Conservation (phyloP, 495 filamentous ascomycete species). For the Massariosphaeria phaeospora region DNA sequence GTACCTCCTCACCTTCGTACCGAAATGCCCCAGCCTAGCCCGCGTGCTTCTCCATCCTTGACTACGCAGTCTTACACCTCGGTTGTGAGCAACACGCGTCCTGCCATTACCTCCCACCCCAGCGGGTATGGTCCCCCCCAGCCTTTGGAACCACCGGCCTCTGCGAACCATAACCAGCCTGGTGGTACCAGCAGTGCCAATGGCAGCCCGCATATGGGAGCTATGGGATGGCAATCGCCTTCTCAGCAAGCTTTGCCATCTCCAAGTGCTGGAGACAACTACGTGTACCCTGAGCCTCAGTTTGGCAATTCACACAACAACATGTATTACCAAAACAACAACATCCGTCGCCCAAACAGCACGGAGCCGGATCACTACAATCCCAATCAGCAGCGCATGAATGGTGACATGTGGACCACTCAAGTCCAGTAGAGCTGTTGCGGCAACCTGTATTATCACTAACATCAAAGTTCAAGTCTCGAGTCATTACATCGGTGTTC, state of each 20-base stretch:
- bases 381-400: constrained; percentile 33
- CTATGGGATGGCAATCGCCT: constrained; percentile 43
- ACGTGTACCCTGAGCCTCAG: constrained; percentile 42
- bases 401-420: constrained; percentile 35
- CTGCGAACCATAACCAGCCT: constrained; percentile 38
- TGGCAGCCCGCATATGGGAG: constrained; percentile 41
- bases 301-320: constrained; percentile 21
- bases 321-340: constrained; percentile 41
- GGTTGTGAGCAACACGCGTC: constrained; percentile 51
- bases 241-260: constrained; percentile 35
- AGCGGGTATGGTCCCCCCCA: constrained; percentile 73
- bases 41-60: constrained; percentile 61
- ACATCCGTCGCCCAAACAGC: constrained; percentile 40
- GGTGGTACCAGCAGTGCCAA: constrained; percentile 36
- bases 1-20: constrained; percentile 80
- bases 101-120: constrained; percentile 74
- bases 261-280: constrained; percentile 34
- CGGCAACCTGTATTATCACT: constrained; percentile 11
- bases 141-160: constrained; percentile 74
- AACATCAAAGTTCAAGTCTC: constrained; percentile 9
- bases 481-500: constrained; percentile 30
- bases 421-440: constrained; percentile 34
- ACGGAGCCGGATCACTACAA: constrained; percentile 42
- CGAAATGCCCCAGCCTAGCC: constrained; percentile 70
- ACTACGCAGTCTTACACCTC: constrained; percentile 59